These are phyloP conservation scores for Lithospermum erythrorhizon DNA, from an alignment of 257 asterid genomes.

Conservation along the genomic window DNA sequence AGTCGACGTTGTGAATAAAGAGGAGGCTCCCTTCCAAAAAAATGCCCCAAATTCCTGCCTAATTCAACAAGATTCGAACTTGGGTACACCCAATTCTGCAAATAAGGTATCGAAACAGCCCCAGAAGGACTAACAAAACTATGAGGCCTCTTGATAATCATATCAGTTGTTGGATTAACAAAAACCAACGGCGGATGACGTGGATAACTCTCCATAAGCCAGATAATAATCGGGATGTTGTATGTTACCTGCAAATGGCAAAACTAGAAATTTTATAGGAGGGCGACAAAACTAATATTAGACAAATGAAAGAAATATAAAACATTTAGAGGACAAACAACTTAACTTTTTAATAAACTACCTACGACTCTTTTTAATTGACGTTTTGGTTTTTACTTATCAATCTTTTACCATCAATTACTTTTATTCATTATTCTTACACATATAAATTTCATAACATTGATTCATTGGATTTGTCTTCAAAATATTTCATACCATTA, in stretches of 20 bases:
- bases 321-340: too few relatives aligned
- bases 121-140: conserved; percentile 81
- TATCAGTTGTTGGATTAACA: conserved; percentile 82
- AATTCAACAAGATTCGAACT: conserved; percentile 69
- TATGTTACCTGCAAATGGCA: conserved; percentile 27
- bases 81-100: conserved; percentile 79
- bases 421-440: too few relatives aligned
- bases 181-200: conserved; percentile 73
- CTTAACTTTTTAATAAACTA: too few relatives aligned
- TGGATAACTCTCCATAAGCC: conserved; percentile 90
- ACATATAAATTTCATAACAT: too few relatives aligned
- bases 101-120: conserved; percentile 58
- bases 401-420: too few relatives aligned
- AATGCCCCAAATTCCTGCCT: conserved; percentile 44
- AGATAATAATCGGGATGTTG: conserved; percentile 76
- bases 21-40: conserved; percentile 82
- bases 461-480: too few relatives aligned
- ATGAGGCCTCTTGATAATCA: conserved; percentile 78
- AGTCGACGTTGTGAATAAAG: conserved; percentile 46
- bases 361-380: too few relatives aligned
- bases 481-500: too few relatives aligned
- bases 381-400: too few relatives aligned
- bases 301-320: too few relatives aligned
- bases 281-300: too few relatives aligned
- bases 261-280: too few relatives aligned